A percentile compares a stretch with the other conserved stretches of the same genome.
phyloP scores from a whole-genome alignment of 2,329 filamentous ascomycete genomes.

The Esteya vermicola region DNA sequence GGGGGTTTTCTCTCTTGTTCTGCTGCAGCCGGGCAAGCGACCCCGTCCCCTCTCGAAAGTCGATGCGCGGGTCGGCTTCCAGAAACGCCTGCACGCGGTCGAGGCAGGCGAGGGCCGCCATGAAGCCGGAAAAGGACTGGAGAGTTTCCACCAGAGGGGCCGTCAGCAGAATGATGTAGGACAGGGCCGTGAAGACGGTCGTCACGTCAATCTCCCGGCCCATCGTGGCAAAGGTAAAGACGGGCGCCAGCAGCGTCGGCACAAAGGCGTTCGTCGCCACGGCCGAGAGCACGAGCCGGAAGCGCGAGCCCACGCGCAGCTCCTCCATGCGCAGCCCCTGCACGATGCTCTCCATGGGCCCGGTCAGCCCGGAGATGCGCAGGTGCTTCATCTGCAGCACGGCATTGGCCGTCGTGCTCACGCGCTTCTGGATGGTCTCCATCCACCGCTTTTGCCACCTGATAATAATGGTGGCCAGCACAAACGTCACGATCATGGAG shows the following conservation, averaged over 20 bases:
- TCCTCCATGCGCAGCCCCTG: slow-evolving; percentile 21
- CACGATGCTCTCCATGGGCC: slow-evolving; percentile 15
- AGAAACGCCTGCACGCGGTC: slow-evolving; percentile 23
- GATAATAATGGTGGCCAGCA: not conserved
- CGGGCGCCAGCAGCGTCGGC: slow-evolving; percentile 22
- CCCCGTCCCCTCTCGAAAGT: slow-evolving; percentile 16
- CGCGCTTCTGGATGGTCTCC: slow-evolving; percentile 11
- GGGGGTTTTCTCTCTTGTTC: not conserved
- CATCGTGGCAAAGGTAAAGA: slow-evolving; percentile 18
- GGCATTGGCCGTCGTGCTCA: slow-evolving; percentile 13
- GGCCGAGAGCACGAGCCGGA: slow-evolving; percentile 15
- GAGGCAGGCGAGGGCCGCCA: slow-evolving; percentile 19
- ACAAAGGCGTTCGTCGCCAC: slow-evolving; percentile 17
- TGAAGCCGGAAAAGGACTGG: slow-evolving; percentile 17
- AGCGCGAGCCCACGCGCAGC: slow-evolving; percentile 15
- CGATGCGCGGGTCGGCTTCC: slow-evolving; percentile 14
- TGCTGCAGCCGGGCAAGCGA: no score
- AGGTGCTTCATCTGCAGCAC: slow-evolving; percentile 23
- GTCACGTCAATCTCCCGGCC: slow-evolving; percentile 12
- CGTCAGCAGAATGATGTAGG: slow-evolving; percentile 20
- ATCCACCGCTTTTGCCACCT: slow-evolving; percentile 13
- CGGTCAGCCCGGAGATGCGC: slow-evolving; percentile 22
- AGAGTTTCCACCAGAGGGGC: slow-evolving; percentile 18
- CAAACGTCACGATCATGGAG: not conserved
- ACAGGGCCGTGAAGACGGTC: slow-evolving; percentile 17